Conservation (phyloP, 2,329 filamentous ascomycete species). For the Hypoxylon sp. region DNA sequence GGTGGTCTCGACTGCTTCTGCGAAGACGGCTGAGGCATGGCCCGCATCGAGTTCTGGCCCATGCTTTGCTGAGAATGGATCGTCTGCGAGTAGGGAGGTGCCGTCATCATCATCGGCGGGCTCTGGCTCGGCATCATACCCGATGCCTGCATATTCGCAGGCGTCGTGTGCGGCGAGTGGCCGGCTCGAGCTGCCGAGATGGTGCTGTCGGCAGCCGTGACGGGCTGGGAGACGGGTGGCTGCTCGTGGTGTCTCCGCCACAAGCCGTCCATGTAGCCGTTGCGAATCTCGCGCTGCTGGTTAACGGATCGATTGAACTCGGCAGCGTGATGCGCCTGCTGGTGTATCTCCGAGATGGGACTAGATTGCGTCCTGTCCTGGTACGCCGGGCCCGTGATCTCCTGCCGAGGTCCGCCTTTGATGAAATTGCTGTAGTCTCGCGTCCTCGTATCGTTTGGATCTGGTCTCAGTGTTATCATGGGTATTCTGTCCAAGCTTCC, state of each 20-base stretch:
- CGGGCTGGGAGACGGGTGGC: conserved; percentile 61
- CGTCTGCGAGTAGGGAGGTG: conserved; percentile 72
- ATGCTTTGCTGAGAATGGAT: conserved; percentile 75
- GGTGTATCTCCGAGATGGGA: conserved; percentile 78
- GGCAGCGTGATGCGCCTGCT: conserved; percentile 85
- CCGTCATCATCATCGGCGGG: conserved; percentile 72
- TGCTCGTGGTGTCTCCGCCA: conserved; percentile 87
- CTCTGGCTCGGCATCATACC: conserved; percentile 67
- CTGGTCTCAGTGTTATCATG: conserved; percentile 83
- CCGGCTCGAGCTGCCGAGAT: conserved; percentile 61
- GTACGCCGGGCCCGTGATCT: conserved; percentile 86
- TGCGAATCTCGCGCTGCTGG: conserved; percentile 79
- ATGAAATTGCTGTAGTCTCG: conserved; percentile 83
- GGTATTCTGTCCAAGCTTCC: conserved; percentile 77
- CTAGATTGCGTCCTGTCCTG: conserved; percentile 84
- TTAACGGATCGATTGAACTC: conserved; percentile 90
- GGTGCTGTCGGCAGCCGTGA: conserved; percentile 54
- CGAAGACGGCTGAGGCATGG: conserved; percentile 67
- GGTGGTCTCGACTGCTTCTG: conserved; percentile 74
- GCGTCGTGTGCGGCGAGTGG: conserved; percentile 65
- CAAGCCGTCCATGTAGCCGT: conserved; percentile 79
- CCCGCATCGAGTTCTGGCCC: conserved; percentile 74
- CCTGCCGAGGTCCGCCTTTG: conserved; percentile 83
- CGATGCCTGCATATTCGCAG: conserved; percentile 63
- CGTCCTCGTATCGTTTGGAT: conserved; percentile 77